Evolutionary conservation across 1,284 basidiomycete species (phyloP).

Genomic region (Xerocomus nothofagi): DNA sequence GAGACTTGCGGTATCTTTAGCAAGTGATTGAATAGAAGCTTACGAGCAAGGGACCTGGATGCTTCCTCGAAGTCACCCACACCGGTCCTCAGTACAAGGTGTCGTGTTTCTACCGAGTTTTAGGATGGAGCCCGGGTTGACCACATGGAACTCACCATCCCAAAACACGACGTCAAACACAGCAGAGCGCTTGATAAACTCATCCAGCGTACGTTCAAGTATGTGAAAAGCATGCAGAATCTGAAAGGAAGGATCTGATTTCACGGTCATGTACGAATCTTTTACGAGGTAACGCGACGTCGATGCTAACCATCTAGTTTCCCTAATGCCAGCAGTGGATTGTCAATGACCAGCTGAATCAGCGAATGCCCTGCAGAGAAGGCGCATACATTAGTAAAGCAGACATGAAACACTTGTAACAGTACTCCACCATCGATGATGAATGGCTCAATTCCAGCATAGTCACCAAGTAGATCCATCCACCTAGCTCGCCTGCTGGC

Average conservation of each 20-base stretch:
- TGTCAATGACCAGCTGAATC: slow-evolving; percentile 56
- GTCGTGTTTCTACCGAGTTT: slow-evolving; percentile 39
- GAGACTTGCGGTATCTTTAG: slow-evolving; percentile 37
- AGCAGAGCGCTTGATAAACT: slow-evolving; percentile 50
- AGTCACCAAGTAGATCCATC: slow-evolving; percentile 73
- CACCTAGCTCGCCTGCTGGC: slow-evolving; percentile 46
- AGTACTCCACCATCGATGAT: slow-evolving; percentile 54
- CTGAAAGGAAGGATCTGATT: slow-evolving; percentile 56
- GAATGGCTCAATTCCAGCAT: slow-evolving; percentile 66
- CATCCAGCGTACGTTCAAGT: slow-evolving; percentile 51
- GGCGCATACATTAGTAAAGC: slow-evolving; percentile 1
- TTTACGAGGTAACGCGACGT: neutral
- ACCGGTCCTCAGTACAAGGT: slow-evolving; percentile 43
- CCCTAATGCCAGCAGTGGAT: slow-evolving; percentile 56
- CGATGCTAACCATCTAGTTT: slow-evolving; percentile 39
- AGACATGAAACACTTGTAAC: neutral
- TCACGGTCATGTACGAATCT: neutral
- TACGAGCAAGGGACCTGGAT: slow-evolving; percentile 53
- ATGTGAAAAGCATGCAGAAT: slow-evolving; percentile 57
- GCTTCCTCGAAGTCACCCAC: slow-evolving; percentile 36
- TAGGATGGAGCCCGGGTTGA: neutral
- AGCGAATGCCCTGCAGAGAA: slow-evolving; percentile 54
- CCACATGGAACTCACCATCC: slow-evolving; percentile 41
- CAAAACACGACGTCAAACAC: slow-evolving; percentile 69
- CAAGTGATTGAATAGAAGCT: slow-evolving; percentile 52